A percentile compares a stretch with the other conserved stretches of the same genome.
These are phyloP conservation scores for Acer yangbiense DNA, from an alignment of 345 rosid species.

Conservation along the genomic window DNA sequence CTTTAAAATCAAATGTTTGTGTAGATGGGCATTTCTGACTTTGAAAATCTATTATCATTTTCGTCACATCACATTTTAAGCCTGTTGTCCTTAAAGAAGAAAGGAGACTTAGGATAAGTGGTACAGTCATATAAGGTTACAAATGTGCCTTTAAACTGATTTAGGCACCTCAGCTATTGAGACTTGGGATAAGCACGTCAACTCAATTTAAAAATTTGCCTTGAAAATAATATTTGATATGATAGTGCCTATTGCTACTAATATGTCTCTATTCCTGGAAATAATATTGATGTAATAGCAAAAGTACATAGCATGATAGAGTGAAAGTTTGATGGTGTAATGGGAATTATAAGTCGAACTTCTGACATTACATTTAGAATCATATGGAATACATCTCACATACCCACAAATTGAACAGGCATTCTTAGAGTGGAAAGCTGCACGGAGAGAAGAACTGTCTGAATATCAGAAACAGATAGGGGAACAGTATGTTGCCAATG, in stretches of 20 bases:
- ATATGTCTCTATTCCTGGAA: neutral
- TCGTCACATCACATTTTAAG: neutral
- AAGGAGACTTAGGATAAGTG: neutral
- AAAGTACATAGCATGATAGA: neutral
- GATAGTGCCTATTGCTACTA: neutral
- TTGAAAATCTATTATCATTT: slow-evolving; percentile 14
- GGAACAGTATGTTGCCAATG: slow-evolving; percentile 65
- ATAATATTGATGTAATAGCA: neutral
- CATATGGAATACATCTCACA: neutral
- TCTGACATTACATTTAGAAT: neutral
- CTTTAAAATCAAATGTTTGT: slow-evolving; percentile 4
- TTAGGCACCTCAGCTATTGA: neutral
- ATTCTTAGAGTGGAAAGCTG: slow-evolving; percentile 75
- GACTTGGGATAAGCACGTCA: neutral
- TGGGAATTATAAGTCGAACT: neutral
- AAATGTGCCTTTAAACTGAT: neutral
- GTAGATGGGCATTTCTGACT: neutral
- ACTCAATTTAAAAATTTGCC: neutral
- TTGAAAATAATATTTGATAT: neutral
- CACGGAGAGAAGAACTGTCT: slow-evolving; percentile 73
- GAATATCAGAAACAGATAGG: slow-evolving; percentile 82
- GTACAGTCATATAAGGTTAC: neutral
- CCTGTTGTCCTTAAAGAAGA: neutral
- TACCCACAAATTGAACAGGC: slow-evolving; percentile 35
- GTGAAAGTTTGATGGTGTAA: neutral